Base-by-base conservation (phyloP, 768 basidiomycete species). In the Leccinum variicolor region DNA sequence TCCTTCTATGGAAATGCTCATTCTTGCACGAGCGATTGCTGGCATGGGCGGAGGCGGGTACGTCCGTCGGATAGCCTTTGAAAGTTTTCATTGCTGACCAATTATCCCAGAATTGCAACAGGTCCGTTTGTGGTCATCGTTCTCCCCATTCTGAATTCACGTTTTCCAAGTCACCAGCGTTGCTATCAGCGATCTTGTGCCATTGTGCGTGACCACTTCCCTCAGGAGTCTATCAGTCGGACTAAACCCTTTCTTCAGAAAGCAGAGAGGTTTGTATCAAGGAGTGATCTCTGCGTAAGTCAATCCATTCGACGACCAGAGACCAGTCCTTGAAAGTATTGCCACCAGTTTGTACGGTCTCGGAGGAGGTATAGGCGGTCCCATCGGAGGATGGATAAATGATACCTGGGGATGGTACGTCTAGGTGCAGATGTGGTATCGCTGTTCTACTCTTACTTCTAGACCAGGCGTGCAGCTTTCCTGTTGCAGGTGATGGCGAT, bases 341-440 rank as follows among this genome's bases (percentile, higher is more conserved):
- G 8, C 13, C 13, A n/a, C 10, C 13, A 45, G 43, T 19, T 9
- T 45, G 43, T 45, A 21, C 11, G 19, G 43, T 23, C 19, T 45
- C 19, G 43, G 43, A 21, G 43, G 10, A 45, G 43, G 19, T 21
- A 6, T 45, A 45, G 43, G 43, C 10, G 43, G 43, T 13, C 43
- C 43, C 19, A 14, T 45, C 15, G 43, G 43, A 21, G 19, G 43
- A 19, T n/a, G 43, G 43, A 36, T 36, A 36, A 21, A 45, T 11
- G 43, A 21, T 45, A 21, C 19, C 4, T 45, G 43, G 43, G 43
- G 43, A 45, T 45, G 43, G 43, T 45, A 21, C 13, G 43, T 45
- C 9, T 45, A 13, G 6, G 9, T 2, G 28, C 43, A 21, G 56
- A 86, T 21, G 15, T 13, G 19, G 6, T 6, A 45, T 6, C 6